Percentiles rank a stretch among this genome's conserved stretches.
Conservation (phyloP, 352 stramenopile genomes). For the Phytopythium helicoides region DNA sequence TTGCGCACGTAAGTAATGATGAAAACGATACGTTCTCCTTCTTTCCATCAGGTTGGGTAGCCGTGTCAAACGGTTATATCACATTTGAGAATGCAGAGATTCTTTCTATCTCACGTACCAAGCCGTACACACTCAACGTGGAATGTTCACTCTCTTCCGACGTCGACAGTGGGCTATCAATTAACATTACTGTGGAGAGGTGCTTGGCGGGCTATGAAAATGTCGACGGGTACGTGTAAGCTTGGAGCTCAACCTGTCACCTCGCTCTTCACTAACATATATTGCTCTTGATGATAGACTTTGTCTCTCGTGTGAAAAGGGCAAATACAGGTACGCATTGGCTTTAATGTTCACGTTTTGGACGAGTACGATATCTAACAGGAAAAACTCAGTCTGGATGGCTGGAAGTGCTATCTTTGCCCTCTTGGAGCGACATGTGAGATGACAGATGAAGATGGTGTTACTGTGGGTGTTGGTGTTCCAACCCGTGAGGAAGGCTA, state of each 20-base stretch:
- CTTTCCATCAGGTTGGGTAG: slow-evolving; percentile 22
- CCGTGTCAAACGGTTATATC: slow-evolving; percentile 39
- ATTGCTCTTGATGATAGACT: slow-evolving; percentile 25
- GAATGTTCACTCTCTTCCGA: slow-evolving; percentile 36
- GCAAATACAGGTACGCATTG: slow-evolving; percentile 52
- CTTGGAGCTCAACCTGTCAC: not conserved
- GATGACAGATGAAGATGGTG: slow-evolving; percentile 23
- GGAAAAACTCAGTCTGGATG: slow-evolving; percentile 66
- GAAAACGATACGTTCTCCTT: slow-evolving; percentile 48
- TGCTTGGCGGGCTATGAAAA: slow-evolving; percentile 66
- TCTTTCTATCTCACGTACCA: slow-evolving; percentile 19
- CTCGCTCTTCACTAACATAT: too few relatives aligned
- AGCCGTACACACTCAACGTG: slow-evolving; percentile 38
- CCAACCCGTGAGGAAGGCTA: slow-evolving; percentile 42
- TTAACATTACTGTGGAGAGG: slow-evolving; percentile 46
- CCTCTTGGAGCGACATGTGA: slow-evolving; percentile 52
- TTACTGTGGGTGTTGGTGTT: slow-evolving; percentile 32
- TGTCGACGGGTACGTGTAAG: slow-evolving; percentile 39
- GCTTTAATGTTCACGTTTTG: too few relatives aligned
- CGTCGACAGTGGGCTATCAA: slow-evolving; percentile 6
- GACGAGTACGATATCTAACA: too few relatives aligned
- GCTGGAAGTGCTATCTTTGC: slow-evolving; percentile 58
- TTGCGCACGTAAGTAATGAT: slow-evolving; percentile 7
- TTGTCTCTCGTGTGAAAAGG: slow-evolving; percentile 58
- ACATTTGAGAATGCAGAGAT: slow-evolving; percentile 44